A percentile compares a stretch with the other conserved stretches of the same genome.
phyloP scores from a whole-genome alignment of 2,329 filamentous ascomycete genomes.

The Colletotrichum euphorbiae region DNA sequence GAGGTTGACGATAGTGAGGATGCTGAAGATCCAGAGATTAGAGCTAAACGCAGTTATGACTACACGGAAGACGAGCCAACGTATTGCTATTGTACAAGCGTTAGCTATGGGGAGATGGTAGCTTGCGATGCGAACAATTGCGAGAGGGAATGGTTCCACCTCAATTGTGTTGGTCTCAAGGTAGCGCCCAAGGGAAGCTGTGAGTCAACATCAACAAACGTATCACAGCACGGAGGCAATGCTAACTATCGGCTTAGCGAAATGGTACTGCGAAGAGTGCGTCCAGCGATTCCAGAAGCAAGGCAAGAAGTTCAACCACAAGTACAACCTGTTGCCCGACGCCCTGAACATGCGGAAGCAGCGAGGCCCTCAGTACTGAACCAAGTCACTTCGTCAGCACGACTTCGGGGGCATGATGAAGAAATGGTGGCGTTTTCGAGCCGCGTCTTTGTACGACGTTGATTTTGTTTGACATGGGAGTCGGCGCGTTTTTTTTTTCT shows the following conservation, averaged over 20 bases:
- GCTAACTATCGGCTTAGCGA: conserved; percentile 60
- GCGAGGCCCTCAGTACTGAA: conserved; percentile 21
- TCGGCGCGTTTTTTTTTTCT: not conserved
- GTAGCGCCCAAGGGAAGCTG: conserved; percentile 82
- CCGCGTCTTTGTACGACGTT: conserved; percentile 22
- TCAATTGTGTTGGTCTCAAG: conserved; percentile 83
- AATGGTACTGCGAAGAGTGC: conserved; percentile 87
- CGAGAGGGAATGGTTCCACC: conserved; percentile 84
- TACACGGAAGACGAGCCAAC: conserved; percentile 69
- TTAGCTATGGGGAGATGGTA: conserved; percentile 88
- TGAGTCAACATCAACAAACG: conserved; percentile 58
- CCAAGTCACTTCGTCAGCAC: not conserved
- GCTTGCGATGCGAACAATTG: conserved; percentile 81
- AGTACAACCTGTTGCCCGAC: conserved; percentile 48
- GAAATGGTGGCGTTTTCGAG: not conserved
- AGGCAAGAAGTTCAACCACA: conserved; percentile 63
- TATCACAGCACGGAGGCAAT: not conserved
- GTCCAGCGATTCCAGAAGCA: conserved; percentile 72
- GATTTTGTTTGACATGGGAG: conserved; percentile 16
- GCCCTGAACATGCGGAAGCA: conserved; percentile 34
- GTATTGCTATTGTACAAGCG: conserved; percentile 84
- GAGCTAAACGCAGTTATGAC: conserved; percentile 53
- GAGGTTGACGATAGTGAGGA: conserved; percentile 56
- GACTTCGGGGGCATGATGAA: not conserved
- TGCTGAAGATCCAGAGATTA: conserved; percentile 68